These are phyloP conservation scores for Blastobotrys illinoisensis DNA, from an alignment of 1,139 yeast genomes.

Conservation along the genomic window DNA sequence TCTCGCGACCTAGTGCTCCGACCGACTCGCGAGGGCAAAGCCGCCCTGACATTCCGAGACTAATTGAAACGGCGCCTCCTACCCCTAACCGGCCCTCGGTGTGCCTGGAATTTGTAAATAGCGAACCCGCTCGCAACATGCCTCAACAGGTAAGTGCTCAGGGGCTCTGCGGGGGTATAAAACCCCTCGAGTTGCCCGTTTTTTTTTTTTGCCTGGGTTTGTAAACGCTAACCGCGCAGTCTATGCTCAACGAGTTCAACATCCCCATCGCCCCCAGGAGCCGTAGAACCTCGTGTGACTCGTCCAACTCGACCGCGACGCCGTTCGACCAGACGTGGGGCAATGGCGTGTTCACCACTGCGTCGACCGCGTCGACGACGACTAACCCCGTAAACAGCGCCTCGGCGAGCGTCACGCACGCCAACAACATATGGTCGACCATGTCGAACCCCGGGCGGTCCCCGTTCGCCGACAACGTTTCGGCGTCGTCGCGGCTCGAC, in stretches of 20 bases:
- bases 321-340: slow-evolving; percentile 8
- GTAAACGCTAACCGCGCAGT: slow-evolving; percentile 7
- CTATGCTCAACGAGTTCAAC: slow-evolving; percentile 12
- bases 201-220: neutral
- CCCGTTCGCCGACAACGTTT: slow-evolving; percentile 5
- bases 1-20: neutral
- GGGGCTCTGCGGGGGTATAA: neutral
- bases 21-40: neutral
- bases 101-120: neutral
- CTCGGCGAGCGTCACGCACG: slow-evolving; percentile 4
- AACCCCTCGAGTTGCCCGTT: neutral
- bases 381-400: neutral
- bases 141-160: neutral
- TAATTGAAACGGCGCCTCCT: neutral
- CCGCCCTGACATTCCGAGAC: neutral
- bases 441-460: slow-evolving; percentile 7
- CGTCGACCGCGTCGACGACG: neutral
- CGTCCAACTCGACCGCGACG: slow-evolving; percentile 5
- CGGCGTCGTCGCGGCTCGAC: slow-evolving; percentile 2
- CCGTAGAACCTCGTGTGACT: neutral
- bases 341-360: slow-evolving; percentile 2
- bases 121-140: neutral
- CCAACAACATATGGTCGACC: slow-evolving; percentile 6
- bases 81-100: neutral
- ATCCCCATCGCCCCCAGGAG: neutral